Conservation (phyloP, 306 rosid species). For the Delonix regia region DNA sequence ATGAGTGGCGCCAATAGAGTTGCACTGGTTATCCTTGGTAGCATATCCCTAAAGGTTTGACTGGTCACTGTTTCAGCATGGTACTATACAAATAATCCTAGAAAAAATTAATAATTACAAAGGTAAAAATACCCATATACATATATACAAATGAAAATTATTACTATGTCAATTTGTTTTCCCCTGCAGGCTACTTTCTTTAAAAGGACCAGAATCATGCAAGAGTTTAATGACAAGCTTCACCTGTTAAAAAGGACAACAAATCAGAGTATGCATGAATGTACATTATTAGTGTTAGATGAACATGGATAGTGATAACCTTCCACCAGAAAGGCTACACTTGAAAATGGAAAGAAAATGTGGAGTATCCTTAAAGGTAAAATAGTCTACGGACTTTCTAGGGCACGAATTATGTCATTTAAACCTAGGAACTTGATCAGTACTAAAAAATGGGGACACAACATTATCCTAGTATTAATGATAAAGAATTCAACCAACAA, state of each 20-base stretch:
- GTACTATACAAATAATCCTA: conserved; percentile 18
- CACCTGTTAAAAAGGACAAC: conserved; percentile 54
- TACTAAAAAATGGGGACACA: background rate
- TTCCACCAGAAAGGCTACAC: background rate
- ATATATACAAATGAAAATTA: conserved; percentile 30
- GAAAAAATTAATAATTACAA: conserved; percentile 11
- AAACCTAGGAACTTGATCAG: background rate
- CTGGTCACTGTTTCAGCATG: conserved; percentile 1
- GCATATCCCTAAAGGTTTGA: background rate
- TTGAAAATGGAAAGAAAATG: background rate
- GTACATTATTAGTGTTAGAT: background rate
- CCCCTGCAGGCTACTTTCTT: conserved; percentile 55
- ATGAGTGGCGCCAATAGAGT: background rate
- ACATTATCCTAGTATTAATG: conserved; percentile 1
- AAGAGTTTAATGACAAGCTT: conserved; percentile 70
- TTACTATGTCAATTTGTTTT: background rate
- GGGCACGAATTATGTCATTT: background rate
- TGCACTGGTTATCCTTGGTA: background rate
- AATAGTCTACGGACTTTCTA: background rate
- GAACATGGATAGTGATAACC: background rate
- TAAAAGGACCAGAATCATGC: conserved; percentile 86
- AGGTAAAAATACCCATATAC: conserved; percentile 7
- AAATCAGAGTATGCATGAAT: background rate
- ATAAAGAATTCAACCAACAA: background rate
- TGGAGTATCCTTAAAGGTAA: background rate